Evolutionary conservation across 2,329 filamentous ascomycete genomes (phyloP).

Genomic region (Aspergillus luchuensis): DNA sequence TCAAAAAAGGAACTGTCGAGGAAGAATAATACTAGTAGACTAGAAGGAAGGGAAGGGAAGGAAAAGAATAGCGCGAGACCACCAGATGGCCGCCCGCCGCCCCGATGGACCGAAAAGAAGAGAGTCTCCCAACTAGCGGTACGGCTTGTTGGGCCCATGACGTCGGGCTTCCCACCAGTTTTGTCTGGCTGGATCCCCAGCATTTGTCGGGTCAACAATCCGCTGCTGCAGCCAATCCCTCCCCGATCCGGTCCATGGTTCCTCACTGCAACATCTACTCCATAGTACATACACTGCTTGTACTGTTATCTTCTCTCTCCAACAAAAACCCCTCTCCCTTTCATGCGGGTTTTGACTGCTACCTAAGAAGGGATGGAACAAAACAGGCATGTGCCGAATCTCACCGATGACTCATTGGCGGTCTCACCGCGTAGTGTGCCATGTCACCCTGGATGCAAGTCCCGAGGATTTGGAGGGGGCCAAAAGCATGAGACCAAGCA

Average conservation of each 20-base stretch:
- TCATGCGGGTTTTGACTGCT: neutral
- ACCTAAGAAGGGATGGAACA: neutral
- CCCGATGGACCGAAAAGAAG: no score
- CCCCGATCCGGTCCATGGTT: neutral
- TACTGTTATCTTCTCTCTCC: no score
- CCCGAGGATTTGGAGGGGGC: neutral
- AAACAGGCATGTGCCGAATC: neutral
- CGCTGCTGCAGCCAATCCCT: neutral
- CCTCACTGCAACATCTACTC: neutral
- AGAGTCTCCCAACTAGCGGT: slow-evolving; percentile 23
- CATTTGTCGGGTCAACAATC: slow-evolving; percentile 10
- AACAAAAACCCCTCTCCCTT: neutral
- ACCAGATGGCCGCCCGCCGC: no score
- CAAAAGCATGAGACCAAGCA: neutral
- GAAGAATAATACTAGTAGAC: neutral
- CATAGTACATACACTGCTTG: no score
- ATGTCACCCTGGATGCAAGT: neutral
- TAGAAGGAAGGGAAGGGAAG: neutral
- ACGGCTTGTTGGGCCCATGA: slow-evolving; percentile 31
- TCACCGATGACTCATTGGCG: neutral
- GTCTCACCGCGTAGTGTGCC: neutral
- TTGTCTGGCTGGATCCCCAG: slow-evolving; percentile 2
- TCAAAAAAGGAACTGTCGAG: neutral
- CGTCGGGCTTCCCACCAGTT: slow-evolving; percentile 20
- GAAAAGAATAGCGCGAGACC: neutral